Evolutionary conservation across 176 grass and related monocot species (phyloP).

Genomic region (Musa itinerans): DNA sequence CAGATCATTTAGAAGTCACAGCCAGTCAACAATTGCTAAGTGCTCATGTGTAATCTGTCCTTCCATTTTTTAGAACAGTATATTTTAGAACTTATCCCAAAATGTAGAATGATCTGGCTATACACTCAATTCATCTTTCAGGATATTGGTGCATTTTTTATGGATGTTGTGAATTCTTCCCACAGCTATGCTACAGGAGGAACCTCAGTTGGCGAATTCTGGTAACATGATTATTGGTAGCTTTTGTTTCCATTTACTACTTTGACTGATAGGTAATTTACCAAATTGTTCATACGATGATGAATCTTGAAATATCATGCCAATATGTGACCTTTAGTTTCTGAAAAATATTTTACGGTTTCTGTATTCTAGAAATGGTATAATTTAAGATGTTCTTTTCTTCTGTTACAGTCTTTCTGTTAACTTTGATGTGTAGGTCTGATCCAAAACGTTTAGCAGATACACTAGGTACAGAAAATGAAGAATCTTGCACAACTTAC

Average conservation of each 20-base stretch:
- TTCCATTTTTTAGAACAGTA: no score
- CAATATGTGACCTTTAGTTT: not conserved
- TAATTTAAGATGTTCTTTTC: no score
- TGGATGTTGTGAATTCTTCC: constrained; percentile 84
- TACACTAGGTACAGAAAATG: constrained; percentile 56
- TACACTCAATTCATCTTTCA: constrained; percentile 15
- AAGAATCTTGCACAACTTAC: constrained; percentile 92
- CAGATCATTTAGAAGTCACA: no score
- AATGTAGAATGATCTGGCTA: not conserved
- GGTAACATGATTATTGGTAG: constrained; percentile 28
- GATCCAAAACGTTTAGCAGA: constrained; percentile 67
- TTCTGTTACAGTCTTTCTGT: no score
- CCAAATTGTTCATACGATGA: not conserved
- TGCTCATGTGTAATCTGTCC: no score
- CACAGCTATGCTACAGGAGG: constrained; percentile 84
- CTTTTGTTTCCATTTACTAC: not conserved
- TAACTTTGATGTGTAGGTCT: constrained; percentile 29
- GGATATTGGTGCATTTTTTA: constrained; percentile 77
- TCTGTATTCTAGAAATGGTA: no score
- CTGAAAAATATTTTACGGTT: no score
- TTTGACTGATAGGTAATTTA: not conserved
- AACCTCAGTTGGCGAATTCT: constrained; percentile 85
- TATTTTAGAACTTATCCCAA: no score
- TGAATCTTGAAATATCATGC: not conserved
- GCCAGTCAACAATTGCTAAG: no score